Base-by-base conservation (phyloP, 106 monocot species). In the Dioscorea zingiberensis region DNA sequence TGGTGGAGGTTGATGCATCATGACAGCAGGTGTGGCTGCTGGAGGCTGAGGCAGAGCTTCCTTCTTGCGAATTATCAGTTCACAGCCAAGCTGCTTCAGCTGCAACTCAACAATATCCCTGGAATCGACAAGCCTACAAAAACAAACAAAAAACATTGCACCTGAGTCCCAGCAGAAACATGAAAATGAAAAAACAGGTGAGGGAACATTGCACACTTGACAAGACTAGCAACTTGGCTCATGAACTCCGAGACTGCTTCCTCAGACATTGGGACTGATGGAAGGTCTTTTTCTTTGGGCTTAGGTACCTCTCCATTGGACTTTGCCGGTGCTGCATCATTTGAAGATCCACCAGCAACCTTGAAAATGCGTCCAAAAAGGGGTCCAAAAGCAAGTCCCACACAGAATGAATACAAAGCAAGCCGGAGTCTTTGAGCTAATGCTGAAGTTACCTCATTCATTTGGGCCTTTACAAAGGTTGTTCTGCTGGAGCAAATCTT, bases 1-100 rank as follows among this genome's bases (percentile, higher is more conserved):
- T 19, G 48, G 48, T 13, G 45, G 57, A 46, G 29, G 53, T 1
- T 45, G 59, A 24, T 46, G 79, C 64, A 64, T 58, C 68, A 80
- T 64, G 26, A 71, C 49, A 54, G 75, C 70, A 4, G 62, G 74
- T 11, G 47, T 56, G 12, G 64, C 28, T 9, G 63, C 32, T 2
- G 70, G 60, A 9, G 80, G 66, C 54, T 70, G 65, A 45, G 80
- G 80, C 45, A 75, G 54, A 10, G 74, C 80, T 26, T 80, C 80
- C 54, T 75, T 80, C 53, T 80, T 80, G 44, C 80, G 64, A 27
- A 80, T 80, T 13, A 75, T 66, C 21, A 80, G 58, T 64, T 80
- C 80, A 18, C 58, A 80, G n/a, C 70, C 80, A 18, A 60, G 74
- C 58, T 80, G 80, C 74, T 80, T 80, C 30, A 80, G 69, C 54